Percentiles rank a stretch among this genome's conserved stretches.
These are phyloP conservation scores for Penicillium sp. DNA, from an alignment of 2,329 filamentous ascomycete genomes.

Conservation along the genomic window DNA sequence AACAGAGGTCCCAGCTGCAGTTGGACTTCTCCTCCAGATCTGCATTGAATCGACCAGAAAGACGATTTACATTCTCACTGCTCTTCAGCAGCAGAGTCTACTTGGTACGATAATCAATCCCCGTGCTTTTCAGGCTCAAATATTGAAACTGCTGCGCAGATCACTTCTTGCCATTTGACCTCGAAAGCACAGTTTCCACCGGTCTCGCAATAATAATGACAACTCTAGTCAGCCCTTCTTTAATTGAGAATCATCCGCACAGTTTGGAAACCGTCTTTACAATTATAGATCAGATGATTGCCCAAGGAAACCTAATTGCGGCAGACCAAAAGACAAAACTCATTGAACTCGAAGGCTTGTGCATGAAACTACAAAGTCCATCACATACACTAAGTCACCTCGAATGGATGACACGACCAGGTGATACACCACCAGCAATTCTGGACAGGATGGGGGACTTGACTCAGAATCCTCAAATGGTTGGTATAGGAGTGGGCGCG, in stretches of 20 bases:
- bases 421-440: no score
- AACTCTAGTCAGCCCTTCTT: background rate
- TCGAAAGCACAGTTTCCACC: background rate
- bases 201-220: background rate
- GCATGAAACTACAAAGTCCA: background rate
- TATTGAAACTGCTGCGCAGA: background rate
- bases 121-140: no score
- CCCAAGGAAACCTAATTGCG: background rate
- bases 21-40: background rate
- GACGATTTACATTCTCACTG: background rate
- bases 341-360: background rate
- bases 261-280: background rate
- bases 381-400: background rate
- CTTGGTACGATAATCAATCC: no score
- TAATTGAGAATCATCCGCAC: background rate
- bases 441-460: no score
- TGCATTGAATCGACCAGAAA: background rate
- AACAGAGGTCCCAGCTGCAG: background rate
- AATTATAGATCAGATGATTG: background rate
- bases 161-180: background rate
- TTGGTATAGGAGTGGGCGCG: no score
- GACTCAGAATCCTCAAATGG: no score
- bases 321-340: background rate
- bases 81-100: background rate
- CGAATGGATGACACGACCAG: no score